These are phyloP conservation scores for Periconia sp. DNA, from an alignment of 2,329 filamentous ascomycete species.

Conservation along the genomic window DNA sequence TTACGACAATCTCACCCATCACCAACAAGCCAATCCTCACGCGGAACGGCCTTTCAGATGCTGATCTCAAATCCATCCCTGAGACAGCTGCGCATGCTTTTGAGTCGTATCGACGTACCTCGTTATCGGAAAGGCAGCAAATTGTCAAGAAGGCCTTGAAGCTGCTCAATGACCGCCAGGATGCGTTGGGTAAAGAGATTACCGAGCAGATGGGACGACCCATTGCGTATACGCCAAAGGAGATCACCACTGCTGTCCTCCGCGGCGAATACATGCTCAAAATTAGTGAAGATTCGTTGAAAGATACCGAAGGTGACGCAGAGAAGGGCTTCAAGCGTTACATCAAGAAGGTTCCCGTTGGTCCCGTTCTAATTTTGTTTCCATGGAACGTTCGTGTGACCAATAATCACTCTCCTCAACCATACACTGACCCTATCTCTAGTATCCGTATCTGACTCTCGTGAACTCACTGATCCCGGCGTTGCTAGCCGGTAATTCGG, in stretches of 20 bases:
- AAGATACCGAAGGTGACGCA: constrained; percentile 79
- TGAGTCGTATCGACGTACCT: constrained; percentile 75
- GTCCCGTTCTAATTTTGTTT: constrained; percentile 87
- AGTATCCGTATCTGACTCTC: constrained; percentile 95
- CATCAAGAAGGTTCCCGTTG: constrained; percentile 86
- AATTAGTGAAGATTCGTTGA: constrained; percentile 78
- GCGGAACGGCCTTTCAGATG: constrained; percentile 73
- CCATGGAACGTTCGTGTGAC: constrained; percentile 84
- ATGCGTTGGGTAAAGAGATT: constrained; percentile 82
- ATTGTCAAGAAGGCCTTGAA: constrained; percentile 83
- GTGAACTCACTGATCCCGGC: constrained; percentile 92
- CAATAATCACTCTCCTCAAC: constrained; percentile 7
- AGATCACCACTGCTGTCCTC: constrained; percentile 84
- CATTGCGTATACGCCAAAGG: constrained; percentile 83
- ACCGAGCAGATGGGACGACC: constrained; percentile 96
- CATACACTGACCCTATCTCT: constrained; percentile 22
- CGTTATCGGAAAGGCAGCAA: constrained; percentile 74
- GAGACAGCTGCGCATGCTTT: constrained; percentile 76
- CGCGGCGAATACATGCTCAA: constrained; percentile 85
- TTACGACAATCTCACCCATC: constrained; percentile 85
- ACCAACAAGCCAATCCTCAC: constrained; percentile 86
- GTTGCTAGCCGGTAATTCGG: constrained; percentile 86
- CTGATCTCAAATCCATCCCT: constrained; percentile 75
- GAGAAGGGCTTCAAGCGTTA: constrained; percentile 91
- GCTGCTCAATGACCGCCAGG: constrained; percentile 71